These are phyloP conservation scores for Boletellus sp. DNA, from an alignment of 768 basidiomycete species.

Conservation along the genomic window DNA sequence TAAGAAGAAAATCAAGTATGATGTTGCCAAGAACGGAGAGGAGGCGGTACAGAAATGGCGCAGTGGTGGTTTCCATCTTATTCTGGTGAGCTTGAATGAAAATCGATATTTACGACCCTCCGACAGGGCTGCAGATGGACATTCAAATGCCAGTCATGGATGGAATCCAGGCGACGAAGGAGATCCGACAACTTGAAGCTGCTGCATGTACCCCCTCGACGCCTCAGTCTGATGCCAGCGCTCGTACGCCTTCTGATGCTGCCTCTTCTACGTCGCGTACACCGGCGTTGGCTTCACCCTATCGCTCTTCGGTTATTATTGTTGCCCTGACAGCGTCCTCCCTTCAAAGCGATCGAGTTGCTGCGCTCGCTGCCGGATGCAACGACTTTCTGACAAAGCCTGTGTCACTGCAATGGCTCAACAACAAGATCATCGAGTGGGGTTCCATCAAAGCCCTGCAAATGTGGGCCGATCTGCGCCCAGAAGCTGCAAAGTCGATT, in stretches of 20 bases:
- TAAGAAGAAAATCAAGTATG: constrained; percentile 93
- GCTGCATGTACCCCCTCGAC: constrained; percentile 66
- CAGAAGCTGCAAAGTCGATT: constrained; percentile 51
- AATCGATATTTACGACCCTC: not conserved
- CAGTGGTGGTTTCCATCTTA: constrained; percentile 90
- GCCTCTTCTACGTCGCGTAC: constrained; percentile 46
- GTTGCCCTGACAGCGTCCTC: constrained; percentile 98
- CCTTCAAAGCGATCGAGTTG: constrained; percentile 91
- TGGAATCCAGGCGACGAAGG: constrained; percentile 94
- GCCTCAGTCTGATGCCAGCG: constrained; percentile 50
- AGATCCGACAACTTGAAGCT: constrained; percentile 85
- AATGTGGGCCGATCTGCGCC: constrained; percentile 85
- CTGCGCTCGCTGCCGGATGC: constrained; percentile 96
- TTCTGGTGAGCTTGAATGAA: constrained; percentile 60
- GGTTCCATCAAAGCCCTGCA: constrained; percentile 93
- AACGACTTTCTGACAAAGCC: constrained; percentile 99
- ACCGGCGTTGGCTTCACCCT: constrained; percentile 50
- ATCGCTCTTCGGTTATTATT: constrained; percentile 94
- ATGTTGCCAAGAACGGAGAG: constrained; percentile 89
- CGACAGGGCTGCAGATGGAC: constrained; percentile 76
- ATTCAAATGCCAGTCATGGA: constrained; percentile 99
- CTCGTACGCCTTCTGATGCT: constrained; percentile 51
- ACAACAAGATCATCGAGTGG: constrained; percentile 99
- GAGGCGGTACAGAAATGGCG: constrained; percentile 97
- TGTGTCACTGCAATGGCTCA: constrained; percentile 90